Base-by-base conservation (phyloP, 2,329 filamentous ascomycete genomes). In the Lachnellula willkommii region DNA sequence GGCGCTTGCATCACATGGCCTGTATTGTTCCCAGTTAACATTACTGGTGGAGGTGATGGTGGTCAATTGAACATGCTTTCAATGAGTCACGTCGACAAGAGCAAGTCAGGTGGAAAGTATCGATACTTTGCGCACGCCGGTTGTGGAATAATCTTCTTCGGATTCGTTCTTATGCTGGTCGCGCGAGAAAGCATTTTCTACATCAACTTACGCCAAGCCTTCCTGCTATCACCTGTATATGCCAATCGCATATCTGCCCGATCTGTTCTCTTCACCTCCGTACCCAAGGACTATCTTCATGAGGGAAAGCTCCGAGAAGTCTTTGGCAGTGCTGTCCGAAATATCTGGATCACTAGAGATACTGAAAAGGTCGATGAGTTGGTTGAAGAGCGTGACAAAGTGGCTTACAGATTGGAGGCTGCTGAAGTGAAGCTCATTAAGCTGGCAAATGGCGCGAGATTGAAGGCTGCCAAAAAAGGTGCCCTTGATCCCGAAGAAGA, bases 161-260 rank as follows among this genome's bases (percentile, higher is more conserved):
- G 82, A 47, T 97, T 97, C 69, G 79, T 97, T 62, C 87, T 97
- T 71, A 94, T 89, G 73, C 86, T 90, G 67, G 83, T 97, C 60
- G 88, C 91, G 54, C 83, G 93, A 56, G 93, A 97, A 72, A 86
- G 84, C 69, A 88, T 97, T 65, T 96, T 87, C 79, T 95, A 90
- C 73, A 88, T 96, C 76, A 95, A 95, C 67, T 74, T 97, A 51
- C 88, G 92, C 60, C 93, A 97, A 73, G 93, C 93, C 0, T 96
- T 95, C 73, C 82, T 95, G 42, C 81, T 95, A 54, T 92, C 90
- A 11, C 90, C 91, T 11, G 78, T 89, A 48, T 95, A 95, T 70
- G 82, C 90, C 52, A 87, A 86, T 66, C 88, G 92, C 55, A 84
- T 96, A 47, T 96, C 93, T 2, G 93, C 92, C 2, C 85, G 90